Conservation (phyloP, 1,139 yeast species). For the Taphrina wiesneri region DNA sequence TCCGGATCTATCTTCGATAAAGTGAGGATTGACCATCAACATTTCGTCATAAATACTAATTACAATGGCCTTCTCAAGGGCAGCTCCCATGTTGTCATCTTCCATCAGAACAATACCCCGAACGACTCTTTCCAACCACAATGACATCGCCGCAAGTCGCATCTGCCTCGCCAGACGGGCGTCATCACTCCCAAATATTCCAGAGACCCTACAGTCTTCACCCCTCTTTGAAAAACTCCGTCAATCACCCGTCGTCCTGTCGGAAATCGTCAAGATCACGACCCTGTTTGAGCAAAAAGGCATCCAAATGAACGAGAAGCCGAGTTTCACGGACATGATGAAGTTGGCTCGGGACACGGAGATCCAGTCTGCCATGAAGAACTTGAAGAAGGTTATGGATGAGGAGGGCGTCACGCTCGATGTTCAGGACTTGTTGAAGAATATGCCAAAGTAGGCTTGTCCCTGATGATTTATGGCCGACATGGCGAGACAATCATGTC, state of each 20-base stretch:
- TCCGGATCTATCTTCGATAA: too few relatives aligned
- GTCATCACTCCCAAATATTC: not conserved
- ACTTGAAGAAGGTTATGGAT: not conserved
- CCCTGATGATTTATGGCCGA: too few relatives aligned
- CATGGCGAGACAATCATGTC: too few relatives aligned
- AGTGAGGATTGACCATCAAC: too few relatives aligned
- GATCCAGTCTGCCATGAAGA: not conserved
- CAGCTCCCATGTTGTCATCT: too few relatives aligned
- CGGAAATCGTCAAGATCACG: not conserved
- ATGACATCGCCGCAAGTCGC: too few relatives aligned
- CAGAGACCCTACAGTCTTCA: not conserved
- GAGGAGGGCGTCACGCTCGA: conserved; percentile 4
- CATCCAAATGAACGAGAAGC: not conserved
- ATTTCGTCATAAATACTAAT: too few relatives aligned
- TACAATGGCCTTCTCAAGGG: too few relatives aligned
- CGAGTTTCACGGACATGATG: conserved; percentile 10
- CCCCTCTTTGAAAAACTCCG: not conserved
- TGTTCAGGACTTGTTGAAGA: not conserved
- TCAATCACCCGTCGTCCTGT: not conserved
- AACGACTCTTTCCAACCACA: too few relatives aligned
- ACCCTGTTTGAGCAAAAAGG: not conserved
- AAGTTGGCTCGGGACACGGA: conserved; percentile 14
- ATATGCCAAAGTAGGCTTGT: not conserved
- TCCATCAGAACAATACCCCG: too few relatives aligned
- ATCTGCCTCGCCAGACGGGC: not conserved